A percentile compares a stretch with the other conserved stretches of the same genome.
Evolutionary conservation across 2,329 filamentous ascomycete genomes (phyloP).

Genomic region (Sclerotinia minor): DNA sequence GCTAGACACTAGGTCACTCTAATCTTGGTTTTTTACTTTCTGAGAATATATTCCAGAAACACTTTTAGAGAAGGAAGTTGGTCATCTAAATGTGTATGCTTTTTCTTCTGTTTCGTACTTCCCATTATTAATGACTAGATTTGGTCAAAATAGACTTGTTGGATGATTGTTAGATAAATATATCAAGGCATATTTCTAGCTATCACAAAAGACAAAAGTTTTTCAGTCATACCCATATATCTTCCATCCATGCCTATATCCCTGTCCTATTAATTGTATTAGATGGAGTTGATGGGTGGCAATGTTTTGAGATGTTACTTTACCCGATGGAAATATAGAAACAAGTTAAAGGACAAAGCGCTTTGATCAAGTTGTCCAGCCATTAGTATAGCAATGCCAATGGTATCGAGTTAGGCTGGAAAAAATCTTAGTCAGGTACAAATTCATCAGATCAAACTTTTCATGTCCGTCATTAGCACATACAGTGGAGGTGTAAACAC

Average conservation of each 20-base stretch:
- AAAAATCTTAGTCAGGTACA: too few relatives aligned
- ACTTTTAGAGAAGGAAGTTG: conserved; percentile 44
- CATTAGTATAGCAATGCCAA: too few relatives aligned
- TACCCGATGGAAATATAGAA: neutral
- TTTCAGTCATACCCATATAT: neutral
- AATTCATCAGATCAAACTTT: too few relatives aligned
- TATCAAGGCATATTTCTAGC: neutral
- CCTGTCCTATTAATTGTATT: neutral
- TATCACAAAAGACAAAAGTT: neutral
- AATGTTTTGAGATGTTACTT: neutral
- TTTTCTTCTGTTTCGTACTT: conserved; percentile 16
- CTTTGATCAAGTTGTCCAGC: neutral
- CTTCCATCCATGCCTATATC: neutral
- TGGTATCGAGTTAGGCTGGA: too few relatives aligned
- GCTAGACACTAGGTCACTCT: conserved; percentile 48
- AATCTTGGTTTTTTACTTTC: conserved; percentile 43
- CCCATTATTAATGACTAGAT: neutral
- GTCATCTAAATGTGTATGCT: conserved; percentile 47
- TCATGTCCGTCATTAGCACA: too few relatives aligned
- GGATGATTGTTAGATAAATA: neutral
- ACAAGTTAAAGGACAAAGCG: neutral
- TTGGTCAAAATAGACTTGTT: neutral
- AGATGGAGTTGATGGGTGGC: neutral
- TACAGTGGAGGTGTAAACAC: too few relatives aligned
- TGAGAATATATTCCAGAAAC: conserved; percentile 46